A percentile compares a stretch with the other conserved stretches of the same genome.
phyloP scores from a whole-genome alignment of 2,329 filamentous ascomycete species.

The Pseudogymnoascus sp. region DNA sequence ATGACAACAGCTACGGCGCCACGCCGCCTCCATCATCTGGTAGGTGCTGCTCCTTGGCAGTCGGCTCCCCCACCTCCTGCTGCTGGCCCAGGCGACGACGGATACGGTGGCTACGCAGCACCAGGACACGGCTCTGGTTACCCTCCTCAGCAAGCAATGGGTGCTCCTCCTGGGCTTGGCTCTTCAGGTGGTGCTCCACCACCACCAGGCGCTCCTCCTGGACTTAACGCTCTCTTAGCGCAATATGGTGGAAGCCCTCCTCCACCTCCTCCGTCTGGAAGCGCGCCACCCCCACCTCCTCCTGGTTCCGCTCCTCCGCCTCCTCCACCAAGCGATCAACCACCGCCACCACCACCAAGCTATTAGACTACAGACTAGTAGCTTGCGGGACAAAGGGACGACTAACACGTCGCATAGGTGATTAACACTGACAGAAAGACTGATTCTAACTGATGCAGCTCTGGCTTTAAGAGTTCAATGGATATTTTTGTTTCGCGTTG shows the following conservation, averaged over 20 bases:
- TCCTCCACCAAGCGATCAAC: constrained; percentile 49
- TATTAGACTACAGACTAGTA: neutral
- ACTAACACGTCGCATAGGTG: constrained; percentile 5
- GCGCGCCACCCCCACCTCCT: constrained; percentile 58
- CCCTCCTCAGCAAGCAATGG: constrained; percentile 38
- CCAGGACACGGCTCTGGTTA: constrained; percentile 36
- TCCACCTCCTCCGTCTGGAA: constrained; percentile 50
- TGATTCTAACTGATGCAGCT: neutral
- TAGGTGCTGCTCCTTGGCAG: constrained; percentile 38
- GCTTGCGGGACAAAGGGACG: neutral
- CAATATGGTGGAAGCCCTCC: constrained; percentile 48
- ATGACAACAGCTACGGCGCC: constrained; percentile 38
- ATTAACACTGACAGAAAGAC: constrained; percentile 7
- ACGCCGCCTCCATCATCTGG: constrained; percentile 43
- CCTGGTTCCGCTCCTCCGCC: constrained; percentile 55
- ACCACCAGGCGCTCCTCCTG: constrained; percentile 37
- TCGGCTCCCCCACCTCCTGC: constrained; percentile 36
- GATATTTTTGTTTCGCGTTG: constrained; percentile 2
- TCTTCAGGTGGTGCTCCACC: constrained; percentile 38
- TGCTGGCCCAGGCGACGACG: constrained; percentile 43
- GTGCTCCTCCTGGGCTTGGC: constrained; percentile 47
- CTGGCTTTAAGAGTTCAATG: neutral
- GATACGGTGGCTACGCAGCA: constrained; percentile 43
- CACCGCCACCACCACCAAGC: constrained; percentile 54
- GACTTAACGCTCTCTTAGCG: constrained; percentile 59